Evolutionary conservation across 345 rosid species (phyloP).

Genomic region (Linum tenue): DNA sequence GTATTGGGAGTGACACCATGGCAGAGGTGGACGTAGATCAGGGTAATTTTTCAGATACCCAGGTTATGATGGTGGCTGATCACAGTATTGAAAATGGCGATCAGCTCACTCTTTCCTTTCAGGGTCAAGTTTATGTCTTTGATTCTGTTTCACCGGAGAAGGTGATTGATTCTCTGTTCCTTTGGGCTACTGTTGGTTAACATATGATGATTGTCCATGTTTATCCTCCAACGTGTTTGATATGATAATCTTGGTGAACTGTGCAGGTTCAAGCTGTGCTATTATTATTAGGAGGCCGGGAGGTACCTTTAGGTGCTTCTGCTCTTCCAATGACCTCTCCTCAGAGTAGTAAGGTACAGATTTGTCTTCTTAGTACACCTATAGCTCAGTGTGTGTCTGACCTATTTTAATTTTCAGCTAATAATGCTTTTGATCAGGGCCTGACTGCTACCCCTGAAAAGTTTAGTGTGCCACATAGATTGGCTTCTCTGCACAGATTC

Average conservation of each 20-base stretch:
- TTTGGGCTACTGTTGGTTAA: neutral
- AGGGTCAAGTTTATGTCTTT: slow-evolving; percentile 20
- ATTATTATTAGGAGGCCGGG: slow-evolving; percentile 45
- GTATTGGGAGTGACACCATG: slow-evolving; percentile 25
- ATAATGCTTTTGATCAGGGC: slow-evolving; percentile 30
- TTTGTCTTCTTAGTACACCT: neutral
- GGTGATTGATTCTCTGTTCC: neutral
- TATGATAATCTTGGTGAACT: neutral
- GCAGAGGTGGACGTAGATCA: slow-evolving; percentile 15
- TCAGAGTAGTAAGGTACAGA: slow-evolving; percentile 29
- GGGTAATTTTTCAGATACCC: neutral
- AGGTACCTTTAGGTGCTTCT: slow-evolving; percentile 37
- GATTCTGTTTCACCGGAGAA: slow-evolving; percentile 14
- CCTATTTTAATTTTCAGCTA: slow-evolving; percentile 14
- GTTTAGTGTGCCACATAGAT: slow-evolving; percentile 46
- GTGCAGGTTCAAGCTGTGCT: slow-evolving; percentile 61
- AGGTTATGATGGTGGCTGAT: slow-evolving; percentile 1
- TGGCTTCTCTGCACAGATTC: slow-evolving; percentile 54
- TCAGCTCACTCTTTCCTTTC: slow-evolving; percentile 20
- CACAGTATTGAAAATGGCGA: slow-evolving; percentile 8
- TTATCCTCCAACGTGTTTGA: neutral
- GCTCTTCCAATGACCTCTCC: slow-evolving; percentile 23
- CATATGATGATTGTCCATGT: neutral
- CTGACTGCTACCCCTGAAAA: slow-evolving; percentile 43
- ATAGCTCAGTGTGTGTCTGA: neutral